Conservation (phyloP, 129 eudicot genomes). For the Flaveria trinervia region DNA sequence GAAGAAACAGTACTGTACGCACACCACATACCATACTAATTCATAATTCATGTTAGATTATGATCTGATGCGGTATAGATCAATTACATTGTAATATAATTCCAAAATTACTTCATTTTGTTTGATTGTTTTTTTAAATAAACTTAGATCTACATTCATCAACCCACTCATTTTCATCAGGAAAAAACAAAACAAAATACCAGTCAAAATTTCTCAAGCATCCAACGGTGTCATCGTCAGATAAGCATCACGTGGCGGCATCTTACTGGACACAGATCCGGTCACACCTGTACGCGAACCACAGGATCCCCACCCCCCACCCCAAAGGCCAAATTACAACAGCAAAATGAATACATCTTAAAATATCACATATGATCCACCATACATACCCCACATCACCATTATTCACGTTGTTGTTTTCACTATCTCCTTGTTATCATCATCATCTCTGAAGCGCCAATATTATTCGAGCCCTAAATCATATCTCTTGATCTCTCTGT, state of each 20-base stretch:
- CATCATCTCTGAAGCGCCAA: not conserved
- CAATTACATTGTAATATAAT: not conserved
- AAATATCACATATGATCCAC: slow-evolving; percentile 8
- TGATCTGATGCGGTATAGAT: too few species aligned
- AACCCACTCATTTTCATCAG: not conserved
- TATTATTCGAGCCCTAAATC: slow-evolving; percentile 20
- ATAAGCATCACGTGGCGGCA: slow-evolving; percentile 13
- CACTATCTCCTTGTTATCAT: not conserved
- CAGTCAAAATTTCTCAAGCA: slow-evolving; percentile 10
- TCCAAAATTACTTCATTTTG: not conserved
- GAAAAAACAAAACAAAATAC: slow-evolving; percentile 5
- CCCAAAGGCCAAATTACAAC: slow-evolving; percentile 28
- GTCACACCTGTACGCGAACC: slow-evolving; percentile 23
- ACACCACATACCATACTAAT: too few species aligned
- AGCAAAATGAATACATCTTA: slow-evolving; percentile 14
- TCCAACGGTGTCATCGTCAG: slow-evolving; percentile 17
- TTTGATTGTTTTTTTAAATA: not conserved
- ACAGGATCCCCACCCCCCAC: slow-evolving; percentile 18
- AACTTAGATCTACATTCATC: not conserved
- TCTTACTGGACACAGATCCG: slow-evolving; percentile 29
- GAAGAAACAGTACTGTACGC: too few species aligned
- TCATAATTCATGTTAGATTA: too few species aligned
- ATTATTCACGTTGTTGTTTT: slow-evolving; percentile 22
- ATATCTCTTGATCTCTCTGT: not conserved
- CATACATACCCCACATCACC: slow-evolving; percentile 14